phyloP scores from a whole-genome alignment of 2,329 filamentous ascomycete species.

The Pseudopyricularia javanii region DNA sequence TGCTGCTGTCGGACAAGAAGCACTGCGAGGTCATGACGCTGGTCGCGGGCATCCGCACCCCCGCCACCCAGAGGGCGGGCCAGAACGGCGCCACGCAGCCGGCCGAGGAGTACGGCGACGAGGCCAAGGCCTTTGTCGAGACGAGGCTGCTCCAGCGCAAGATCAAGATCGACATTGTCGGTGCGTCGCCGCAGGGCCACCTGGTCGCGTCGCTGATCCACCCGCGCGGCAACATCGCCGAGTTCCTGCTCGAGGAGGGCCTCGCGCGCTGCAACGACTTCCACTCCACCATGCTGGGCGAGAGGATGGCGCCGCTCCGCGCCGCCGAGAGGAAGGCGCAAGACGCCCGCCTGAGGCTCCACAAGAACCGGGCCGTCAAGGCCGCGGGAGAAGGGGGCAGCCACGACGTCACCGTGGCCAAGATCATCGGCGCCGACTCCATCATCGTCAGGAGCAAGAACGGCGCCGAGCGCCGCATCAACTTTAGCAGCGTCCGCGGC shows the following conservation, averaged over 20 bases:
- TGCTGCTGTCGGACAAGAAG: conserved; percentile 69
- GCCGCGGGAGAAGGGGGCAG: conserved; percentile 43
- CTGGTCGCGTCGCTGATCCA: conserved; percentile 82
- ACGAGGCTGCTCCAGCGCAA: conserved; percentile 73
- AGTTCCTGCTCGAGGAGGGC: conserved; percentile 79
- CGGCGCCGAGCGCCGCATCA: conserved; percentile 64
- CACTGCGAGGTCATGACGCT: conserved; percentile 84
- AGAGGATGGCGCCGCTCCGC: conserved; percentile 75
- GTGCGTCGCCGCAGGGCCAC: conserved; percentile 79
- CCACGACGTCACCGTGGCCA: conserved; percentile 70
- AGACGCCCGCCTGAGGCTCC: conserved; percentile 62
- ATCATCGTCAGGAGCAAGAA: conserved; percentile 76
- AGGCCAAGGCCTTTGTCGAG: conserved; percentile 82
- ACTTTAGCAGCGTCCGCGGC: conserved; percentile 77
- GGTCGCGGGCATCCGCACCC: conserved; percentile 77
- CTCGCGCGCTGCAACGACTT: conserved; percentile 89
- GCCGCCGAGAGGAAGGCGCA: conserved; percentile 81
- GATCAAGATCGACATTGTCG: conserved; percentile 72
- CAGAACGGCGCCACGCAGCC: conserved; percentile 69
- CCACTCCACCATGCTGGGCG: conserved; percentile 83
- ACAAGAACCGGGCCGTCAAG: conserved; percentile 70
- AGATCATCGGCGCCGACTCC: conserved; percentile 80
- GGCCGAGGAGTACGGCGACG: conserved; percentile 81
- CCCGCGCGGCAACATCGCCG: conserved; percentile 83
- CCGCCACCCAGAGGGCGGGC: conserved; percentile 76